These are phyloP conservation scores for Penicillium angulare DNA, from an alignment of 495 filamentous ascomycete genomes.

Conservation along the genomic window DNA sequence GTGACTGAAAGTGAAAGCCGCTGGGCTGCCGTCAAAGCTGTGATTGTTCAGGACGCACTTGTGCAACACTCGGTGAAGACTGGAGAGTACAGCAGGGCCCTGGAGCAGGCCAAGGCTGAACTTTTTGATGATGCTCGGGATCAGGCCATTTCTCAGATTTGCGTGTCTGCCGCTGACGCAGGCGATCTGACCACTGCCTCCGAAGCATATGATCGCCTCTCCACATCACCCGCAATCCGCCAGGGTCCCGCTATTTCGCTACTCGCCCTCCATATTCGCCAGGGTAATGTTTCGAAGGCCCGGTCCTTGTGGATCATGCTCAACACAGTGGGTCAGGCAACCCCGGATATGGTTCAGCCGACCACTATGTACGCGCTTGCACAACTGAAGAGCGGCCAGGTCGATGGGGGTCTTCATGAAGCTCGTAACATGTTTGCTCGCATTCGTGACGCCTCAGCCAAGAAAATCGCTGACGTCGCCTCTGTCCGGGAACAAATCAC, in stretches of 20 bases:
- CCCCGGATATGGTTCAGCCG: conserved; percentile 74
- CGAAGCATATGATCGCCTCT: conserved; percentile 60
- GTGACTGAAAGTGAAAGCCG: conserved; percentile 53
- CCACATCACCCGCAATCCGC: conserved; percentile 46
- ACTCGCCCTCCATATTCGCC: conserved; percentile 79
- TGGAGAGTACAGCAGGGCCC: conserved; percentile 63
- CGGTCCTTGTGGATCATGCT: conserved; percentile 74
- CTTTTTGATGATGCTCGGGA: conserved; percentile 47
- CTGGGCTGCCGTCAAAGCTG: conserved; percentile 60
- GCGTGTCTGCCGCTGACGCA: conserved; percentile 73
- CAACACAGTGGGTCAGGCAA: conserved; percentile 55
- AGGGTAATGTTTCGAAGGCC: conserved; percentile 72
- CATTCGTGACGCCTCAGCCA: conserved; percentile 56
- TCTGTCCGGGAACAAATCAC: conserved; percentile 73
- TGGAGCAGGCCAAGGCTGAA: conserved; percentile 58
- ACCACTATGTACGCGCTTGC: conserved; percentile 83
- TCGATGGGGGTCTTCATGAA: conserved; percentile 71
- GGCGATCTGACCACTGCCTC: conserved; percentile 68
- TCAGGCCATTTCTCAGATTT: conserved; percentile 57
- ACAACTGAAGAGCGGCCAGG: conserved; percentile 74
- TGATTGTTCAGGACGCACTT: conserved; percentile 69
- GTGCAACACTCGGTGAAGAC: conserved; percentile 66
- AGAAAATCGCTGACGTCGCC: conserved; percentile 26
- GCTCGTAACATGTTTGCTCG: conserved; percentile 80
- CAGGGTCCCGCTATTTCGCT: conserved; percentile 74